Base-by-base conservation (phyloP, 2,329 filamentous ascomycete species). In the Stemphylium beticola region DNA sequence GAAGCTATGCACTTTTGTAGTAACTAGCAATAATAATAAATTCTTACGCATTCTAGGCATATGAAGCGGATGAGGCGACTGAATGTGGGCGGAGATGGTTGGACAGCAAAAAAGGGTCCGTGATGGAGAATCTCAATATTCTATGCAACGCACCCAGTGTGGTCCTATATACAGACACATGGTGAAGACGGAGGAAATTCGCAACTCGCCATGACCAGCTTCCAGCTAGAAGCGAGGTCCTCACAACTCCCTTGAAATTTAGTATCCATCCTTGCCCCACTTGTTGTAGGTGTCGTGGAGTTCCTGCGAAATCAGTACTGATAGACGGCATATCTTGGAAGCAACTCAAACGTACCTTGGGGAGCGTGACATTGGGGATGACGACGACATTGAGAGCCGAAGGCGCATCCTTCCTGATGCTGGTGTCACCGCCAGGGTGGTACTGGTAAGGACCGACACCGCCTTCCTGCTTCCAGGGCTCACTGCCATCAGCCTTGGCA, bases 241-340 rank as follows among this genome's bases (percentile, higher is more conserved):
- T 33, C 34, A 39, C 4, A 29, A 33, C n/a, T 49, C 18, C 24
- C 22, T 43, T 24, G 20, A 34, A 37, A 39, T 32, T 33, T 69
- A 76, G 81, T 90, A 98, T 68, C 92, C 93, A 67, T 98, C 95
- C 87, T 98, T 98, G 79, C 95, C 95, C 87, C 91, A 98, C 85
- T 99, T 99, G 90, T 99, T 99, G 87, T 89, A 98, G 82, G 89
- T 90, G 69, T 99, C 95, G 82, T 99, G 95, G 63, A 97, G 86
- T 72, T 89, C 85, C 91, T 96, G 39, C 38, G 18, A 9, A 24
- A 37, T 60, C 36, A 59, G 46, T 29, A 43, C 14, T 18, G 31
- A 22, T 12, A 33, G 38, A 18, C 14, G 26, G 10, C 20, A 18
- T 31, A 15, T 31, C 15, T 17, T 31, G 15, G 14, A 9, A 14